phyloP scores from a whole-genome alignment of 331 rosid species.

The Quercus tomentella region DNA sequence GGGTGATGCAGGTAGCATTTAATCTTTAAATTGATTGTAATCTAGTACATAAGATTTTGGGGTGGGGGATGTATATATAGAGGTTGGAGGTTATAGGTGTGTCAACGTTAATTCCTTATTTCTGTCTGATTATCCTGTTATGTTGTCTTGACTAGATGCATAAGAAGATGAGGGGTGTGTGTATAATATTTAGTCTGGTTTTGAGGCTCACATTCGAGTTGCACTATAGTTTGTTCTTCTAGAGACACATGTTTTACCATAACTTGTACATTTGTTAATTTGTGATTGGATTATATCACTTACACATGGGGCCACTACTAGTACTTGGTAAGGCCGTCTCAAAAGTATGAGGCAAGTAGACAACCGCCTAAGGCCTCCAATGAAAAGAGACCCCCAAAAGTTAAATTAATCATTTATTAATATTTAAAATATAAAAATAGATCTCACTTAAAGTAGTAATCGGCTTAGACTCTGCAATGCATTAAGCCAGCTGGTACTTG shows the following conservation, averaged over 20 bases:
- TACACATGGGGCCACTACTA: fast-evolving
- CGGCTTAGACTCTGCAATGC: no score
- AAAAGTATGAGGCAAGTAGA: fast-evolving
- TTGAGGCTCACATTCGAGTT: neutral
- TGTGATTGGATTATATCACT: no score
- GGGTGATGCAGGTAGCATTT: neutral
- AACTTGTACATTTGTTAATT: no score
- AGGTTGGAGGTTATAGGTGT: slow-evolving; percentile 15
- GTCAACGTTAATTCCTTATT: neutral
- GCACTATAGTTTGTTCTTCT: neutral
- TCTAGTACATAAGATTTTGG: slow-evolving; percentile 28
- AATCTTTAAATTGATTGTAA: slow-evolving; percentile 14
- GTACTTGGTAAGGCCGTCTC: fast-evolving
- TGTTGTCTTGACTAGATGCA: neutral
- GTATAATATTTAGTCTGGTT: neutral
- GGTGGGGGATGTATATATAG: slow-evolving; percentile 18
- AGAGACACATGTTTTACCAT: no score
- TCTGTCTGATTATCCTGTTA: slow-evolving; percentile 4
- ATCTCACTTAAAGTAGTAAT: no score
- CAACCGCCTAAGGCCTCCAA: fast-evolving
- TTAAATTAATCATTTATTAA: no score
- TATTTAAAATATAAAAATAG: no score
- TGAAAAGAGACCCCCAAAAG: fast-evolving
- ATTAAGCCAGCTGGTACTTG: no score
- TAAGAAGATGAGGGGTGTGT: slow-evolving; percentile 2